Evolutionary conservation across 148 eudicot species (phyloP), one percentile per base, ranked within the genome.

Genomic region (Nepenthes gracilis): DNA sequence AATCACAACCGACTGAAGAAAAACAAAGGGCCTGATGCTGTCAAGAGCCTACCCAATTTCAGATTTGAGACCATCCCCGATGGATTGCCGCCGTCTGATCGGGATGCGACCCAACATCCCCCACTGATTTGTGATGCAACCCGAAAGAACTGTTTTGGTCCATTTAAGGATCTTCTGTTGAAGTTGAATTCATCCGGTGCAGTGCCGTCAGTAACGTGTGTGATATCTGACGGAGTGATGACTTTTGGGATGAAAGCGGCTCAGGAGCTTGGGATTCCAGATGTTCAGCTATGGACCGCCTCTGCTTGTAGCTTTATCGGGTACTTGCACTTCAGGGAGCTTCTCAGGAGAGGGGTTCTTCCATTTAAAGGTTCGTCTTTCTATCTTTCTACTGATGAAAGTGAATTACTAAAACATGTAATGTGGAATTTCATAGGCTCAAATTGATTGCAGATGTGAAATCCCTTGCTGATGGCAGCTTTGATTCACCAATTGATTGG

Each of bases 221-320:
- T 73, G 2, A 61, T 73, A 10, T 33, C 65, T 0, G 77, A 73
- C 60, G 77, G 58, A 1, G 1, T 60, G 5, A 68, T 73, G 77
- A 58, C 60, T 12, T 56, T 62, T 23, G 65, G 49, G 2, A 32
- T 73, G 9, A 34, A 48, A 38, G 72, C 55, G n/a, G 72, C 77
- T n/a, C 5, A 49, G 12, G 72, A 63, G 64, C 49, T 73, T 32
- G 65, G 62, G 6, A 45, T 73, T 23, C 59, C 60, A 1, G 61
- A 50, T 36, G 38, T 64, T 45, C 72, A 47, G 48, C 59, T 73
- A 5, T 68, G 72, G 72, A 68, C 77, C 14, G 66, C 65, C 13
- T 68, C 72, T 1, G 77, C 72, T 48, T 73, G 77, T 68, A 58
- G 69, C 2, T 64, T 73, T 49, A 12, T 64, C 61, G 77, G 69